A percentile compares a stretch with the other conserved stretches of the same genome.
These are phyloP conservation scores for Filosporella fistucella DNA, from an alignment of 495 filamentous ascomycete species.

Conservation along the genomic window DNA sequence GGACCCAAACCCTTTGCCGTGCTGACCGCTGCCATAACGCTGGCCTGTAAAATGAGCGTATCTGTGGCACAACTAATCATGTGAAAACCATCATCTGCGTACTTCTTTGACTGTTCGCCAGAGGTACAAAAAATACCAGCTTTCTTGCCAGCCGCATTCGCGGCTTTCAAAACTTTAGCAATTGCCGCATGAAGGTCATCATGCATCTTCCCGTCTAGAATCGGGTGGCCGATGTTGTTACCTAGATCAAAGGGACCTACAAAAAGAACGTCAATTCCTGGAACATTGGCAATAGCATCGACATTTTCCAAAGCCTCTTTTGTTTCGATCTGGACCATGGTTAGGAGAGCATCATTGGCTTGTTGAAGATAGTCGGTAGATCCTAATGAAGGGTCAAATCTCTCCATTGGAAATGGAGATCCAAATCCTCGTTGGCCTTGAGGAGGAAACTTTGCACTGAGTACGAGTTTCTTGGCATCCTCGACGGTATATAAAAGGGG, in stretches of 20 bases:
- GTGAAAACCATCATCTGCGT: conserved; percentile 66
- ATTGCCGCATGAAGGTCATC: conserved; percentile 66
- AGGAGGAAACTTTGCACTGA: conserved; percentile 64
- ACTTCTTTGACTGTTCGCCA: conserved; percentile 58
- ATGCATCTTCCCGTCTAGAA: conserved; percentile 55
- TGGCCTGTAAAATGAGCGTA: conserved; percentile 45
- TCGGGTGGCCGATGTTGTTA: conserved; percentile 70
- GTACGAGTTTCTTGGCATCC: conserved; percentile 54
- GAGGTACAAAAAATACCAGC: conserved; percentile 72
- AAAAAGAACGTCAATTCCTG: conserved; percentile 70
- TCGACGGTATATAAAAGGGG: conserved; percentile 62
- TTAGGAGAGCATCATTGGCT: conserved; percentile 66
- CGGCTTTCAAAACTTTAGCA: conserved; percentile 54
- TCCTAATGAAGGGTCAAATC: conserved; percentile 49
- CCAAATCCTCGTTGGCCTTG: conserved; percentile 60
- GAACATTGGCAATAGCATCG: conserved; percentile 66
- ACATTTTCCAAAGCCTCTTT: conserved; percentile 64
- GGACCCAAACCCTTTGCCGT: conserved; percentile 38
- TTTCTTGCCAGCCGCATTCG: conserved; percentile 63
- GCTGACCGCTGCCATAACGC: conserved; percentile 37
- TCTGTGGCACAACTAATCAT: conserved; percentile 69
- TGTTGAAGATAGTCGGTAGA: conserved; percentile 66
- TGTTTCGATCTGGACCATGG: conserved; percentile 82
- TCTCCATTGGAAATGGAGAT: conserved; percentile 61
- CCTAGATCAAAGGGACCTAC: conserved; percentile 77